Conservation (phyloP, 352 stramenopile species). For the Phytophthora foliorum region DNA sequence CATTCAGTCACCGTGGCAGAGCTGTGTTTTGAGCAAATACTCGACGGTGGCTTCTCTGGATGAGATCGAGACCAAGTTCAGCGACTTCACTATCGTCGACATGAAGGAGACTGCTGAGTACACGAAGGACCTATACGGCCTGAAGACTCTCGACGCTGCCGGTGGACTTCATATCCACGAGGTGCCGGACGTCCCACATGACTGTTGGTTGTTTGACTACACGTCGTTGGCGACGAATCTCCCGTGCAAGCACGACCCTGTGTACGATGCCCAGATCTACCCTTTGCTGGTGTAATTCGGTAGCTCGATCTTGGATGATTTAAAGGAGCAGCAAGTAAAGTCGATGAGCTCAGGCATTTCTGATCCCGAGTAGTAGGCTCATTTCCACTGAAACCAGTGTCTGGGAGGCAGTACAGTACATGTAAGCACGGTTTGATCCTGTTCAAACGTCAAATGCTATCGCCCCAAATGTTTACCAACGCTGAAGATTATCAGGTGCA, state of each 20-base stretch:
- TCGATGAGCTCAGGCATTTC: no score
- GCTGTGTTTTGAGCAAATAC: constrained; percentile 49
- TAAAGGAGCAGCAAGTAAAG: no score
- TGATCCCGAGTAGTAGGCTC: no score
- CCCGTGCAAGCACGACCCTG: constrained; percentile 36
- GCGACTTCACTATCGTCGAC: constrained; percentile 31
- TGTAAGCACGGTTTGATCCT: constrained; percentile 4
- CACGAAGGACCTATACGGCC: constrained; percentile 45
- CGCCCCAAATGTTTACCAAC: background rate
- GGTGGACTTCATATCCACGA: constrained; percentile 37
- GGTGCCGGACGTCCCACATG: constrained; percentile 43
- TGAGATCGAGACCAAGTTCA: constrained; percentile 46
- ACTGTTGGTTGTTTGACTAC: constrained; percentile 56
- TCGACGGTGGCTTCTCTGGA: constrained; percentile 36
- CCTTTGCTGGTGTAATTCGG: constrained; percentile 32
- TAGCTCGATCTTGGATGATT: no score
- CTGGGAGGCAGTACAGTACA: no score
- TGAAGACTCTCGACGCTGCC: constrained; percentile 44
- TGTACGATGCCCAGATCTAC: constrained; percentile 45
- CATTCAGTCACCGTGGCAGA: constrained; percentile 52
- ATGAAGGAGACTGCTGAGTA: constrained; percentile 52
- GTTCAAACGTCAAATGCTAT: no score
- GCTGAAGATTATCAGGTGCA: background rate
- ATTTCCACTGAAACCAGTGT: no score
- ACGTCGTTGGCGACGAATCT: constrained; percentile 39